Percentiles rank a stretch among this genome's conserved stretches.
phyloP scores from a whole-genome alignment of 2,329 filamentous ascomycete genomes.

The Fusarium heterosporum region DNA sequence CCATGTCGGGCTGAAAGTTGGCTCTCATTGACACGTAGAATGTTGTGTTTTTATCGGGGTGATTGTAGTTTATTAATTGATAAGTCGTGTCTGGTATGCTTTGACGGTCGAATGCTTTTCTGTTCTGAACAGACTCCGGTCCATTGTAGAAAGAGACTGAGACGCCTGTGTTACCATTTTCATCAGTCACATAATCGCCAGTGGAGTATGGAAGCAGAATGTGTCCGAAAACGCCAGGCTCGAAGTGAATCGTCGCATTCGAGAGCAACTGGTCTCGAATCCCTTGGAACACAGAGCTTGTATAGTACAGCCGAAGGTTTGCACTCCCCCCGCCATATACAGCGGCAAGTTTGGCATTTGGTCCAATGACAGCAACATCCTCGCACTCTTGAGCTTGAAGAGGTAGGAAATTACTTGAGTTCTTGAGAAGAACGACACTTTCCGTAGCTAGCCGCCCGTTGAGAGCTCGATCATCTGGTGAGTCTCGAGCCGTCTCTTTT shows the following conservation, averaged over 20 bases:
- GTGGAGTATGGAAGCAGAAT: constrained; percentile 21
- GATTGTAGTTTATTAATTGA: constrained; percentile 46
- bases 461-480: constrained; percentile 11
- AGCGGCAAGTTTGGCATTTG: constrained; percentile 59
- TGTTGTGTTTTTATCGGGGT: constrained; percentile 24
- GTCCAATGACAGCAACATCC: constrained; percentile 64
- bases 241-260: not conserved
- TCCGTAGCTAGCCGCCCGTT: constrained; percentile 16
- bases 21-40: constrained; percentile 44
- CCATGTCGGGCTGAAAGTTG: constrained; percentile 29
- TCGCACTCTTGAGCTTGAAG: constrained; percentile 48
- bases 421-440: constrained; percentile 74
- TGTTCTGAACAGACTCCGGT: constrained; percentile 2
- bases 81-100: constrained; percentile 42
- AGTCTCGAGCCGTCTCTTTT: constrained; percentile 26
- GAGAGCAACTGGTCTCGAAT: constrained; percentile 33
- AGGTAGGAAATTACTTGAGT: constrained; percentile 67
- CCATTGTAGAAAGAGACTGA: constrained; percentile 26
- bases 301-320: constrained; percentile 49
- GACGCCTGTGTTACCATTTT: constrained; percentile 1
- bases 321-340: constrained; percentile 53
- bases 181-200: constrained; percentile 2
- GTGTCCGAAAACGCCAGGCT: constrained; percentile 29
- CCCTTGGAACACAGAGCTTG: constrained; percentile 49
- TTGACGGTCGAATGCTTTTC: constrained; percentile 38